A percentile compares a stretch with the other conserved stretches of the same genome.
Conservation (phyloP, 176 grass and related monocot genomes). For the Eragrostis curvula region DNA sequence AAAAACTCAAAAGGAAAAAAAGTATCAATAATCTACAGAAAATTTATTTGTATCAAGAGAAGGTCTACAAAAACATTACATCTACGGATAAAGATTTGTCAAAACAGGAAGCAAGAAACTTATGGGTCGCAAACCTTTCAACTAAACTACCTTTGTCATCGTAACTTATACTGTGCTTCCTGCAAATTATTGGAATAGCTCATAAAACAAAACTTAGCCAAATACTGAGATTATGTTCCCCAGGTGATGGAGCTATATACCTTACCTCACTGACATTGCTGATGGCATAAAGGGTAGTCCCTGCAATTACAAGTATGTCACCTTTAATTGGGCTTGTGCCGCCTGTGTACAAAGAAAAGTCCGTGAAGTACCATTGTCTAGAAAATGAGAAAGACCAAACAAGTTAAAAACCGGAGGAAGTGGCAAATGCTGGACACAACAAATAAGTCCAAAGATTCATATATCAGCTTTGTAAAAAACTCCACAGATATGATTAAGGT, state of each 20-base stretch:
- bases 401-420: background rate
- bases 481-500: background rate
- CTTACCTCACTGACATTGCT: constrained; percentile 78
- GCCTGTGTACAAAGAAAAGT: constrained; percentile 33
- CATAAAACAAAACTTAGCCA: background rate
- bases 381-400: background rate
- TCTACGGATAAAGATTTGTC: background rate
- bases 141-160: background rate
- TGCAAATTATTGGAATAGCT: background rate
- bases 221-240: background rate
- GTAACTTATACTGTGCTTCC: background rate
- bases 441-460: background rate
- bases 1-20: background rate
- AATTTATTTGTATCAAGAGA: background rate
- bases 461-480: background rate
- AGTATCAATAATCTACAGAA: background rate
- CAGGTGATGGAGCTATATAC: background rate
- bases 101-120: background rate
- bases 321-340: constrained; percentile 67
- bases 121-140: background rate
- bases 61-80: background rate
- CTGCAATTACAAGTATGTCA: constrained; percentile 62
- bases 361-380: background rate
- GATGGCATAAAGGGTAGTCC: constrained; percentile 69
- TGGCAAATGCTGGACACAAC: background rate